Evolutionary conservation across 495 filamentous ascomycete genomes (phyloP).

Genomic region (Diplogelasinospora grovesii): DNA sequence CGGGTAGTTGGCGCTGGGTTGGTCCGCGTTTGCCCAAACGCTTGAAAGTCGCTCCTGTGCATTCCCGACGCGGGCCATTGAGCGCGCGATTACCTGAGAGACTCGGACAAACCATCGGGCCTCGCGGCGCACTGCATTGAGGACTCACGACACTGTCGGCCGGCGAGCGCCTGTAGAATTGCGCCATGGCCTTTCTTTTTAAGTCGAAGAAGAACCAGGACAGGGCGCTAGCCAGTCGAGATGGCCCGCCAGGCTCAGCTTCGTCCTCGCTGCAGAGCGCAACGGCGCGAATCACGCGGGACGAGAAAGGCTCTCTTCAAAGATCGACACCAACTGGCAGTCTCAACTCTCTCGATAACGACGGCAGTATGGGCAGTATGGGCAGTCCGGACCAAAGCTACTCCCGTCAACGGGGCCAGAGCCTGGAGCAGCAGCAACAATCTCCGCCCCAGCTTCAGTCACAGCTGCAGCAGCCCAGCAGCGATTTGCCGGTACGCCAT

Average conservation of each 20-base stretch:
- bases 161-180: conserved; percentile 2
- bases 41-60: background rate
- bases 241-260: conserved; percentile 33
- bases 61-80: background rate
- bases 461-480: conserved; percentile 9
- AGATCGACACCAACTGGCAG: conserved; percentile 51
- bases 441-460: conserved; percentile 11
- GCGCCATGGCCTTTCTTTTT: conserved; percentile 66
- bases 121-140: conserved; percentile 7
- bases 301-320: conserved; percentile 42
- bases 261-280: conserved; percentile 30
- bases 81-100: conserved; percentile 1
- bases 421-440: conserved; percentile 31
- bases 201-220: conserved; percentile 62
- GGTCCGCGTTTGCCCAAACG: conserved; percentile 7
- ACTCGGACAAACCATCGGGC: conserved; percentile 1
- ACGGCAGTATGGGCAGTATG: conserved; percentile 33
- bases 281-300: conserved; percentile 37
- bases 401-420: conserved; percentile 30
- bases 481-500: too few relatives aligned
- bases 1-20: conserved; percentile 4
- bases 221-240: conserved; percentile 37
- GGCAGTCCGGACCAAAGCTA: conserved; percentile 47
- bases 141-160: conserved; percentile 3
- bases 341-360: conserved; percentile 44